These are phyloP conservation scores for Fusarium vanettenii DNA, from an alignment of 2,329 filamentous ascomycete genomes.

Conservation along the genomic window DNA sequence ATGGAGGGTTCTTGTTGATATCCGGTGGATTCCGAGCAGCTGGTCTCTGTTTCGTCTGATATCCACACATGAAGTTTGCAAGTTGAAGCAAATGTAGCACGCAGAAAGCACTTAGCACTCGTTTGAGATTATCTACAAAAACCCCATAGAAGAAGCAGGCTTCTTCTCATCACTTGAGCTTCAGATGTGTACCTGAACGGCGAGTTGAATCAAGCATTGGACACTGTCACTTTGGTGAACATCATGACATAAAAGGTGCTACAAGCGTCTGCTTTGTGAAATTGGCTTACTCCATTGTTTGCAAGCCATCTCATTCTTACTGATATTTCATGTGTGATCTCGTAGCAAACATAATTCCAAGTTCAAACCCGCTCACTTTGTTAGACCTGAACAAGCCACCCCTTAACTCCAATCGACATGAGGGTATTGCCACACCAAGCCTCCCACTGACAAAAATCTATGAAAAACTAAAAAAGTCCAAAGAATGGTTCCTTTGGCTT, in stretches of 20 bases:
- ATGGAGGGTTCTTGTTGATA: background rate
- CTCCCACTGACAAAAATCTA: background rate
- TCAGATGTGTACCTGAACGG: background rate
- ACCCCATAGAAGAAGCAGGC: background rate
- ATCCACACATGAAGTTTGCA: background rate
- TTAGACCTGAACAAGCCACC: background rate
- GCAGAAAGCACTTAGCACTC: background rate
- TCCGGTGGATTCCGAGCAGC: background rate
- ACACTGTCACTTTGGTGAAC: background rate
- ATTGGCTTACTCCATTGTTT: background rate
- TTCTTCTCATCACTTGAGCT: background rate
- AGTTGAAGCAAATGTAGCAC: background rate
- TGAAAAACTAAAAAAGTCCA: conserved; percentile 55
- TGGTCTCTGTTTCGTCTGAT: background rate
- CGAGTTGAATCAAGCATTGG: background rate
- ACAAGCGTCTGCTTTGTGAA: background rate
- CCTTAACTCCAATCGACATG: conserved; percentile 15
- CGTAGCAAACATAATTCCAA: background rate
- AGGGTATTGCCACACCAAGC: background rate
- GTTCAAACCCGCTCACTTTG: background rate
- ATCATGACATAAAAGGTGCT: background rate
- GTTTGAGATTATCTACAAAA: background rate
- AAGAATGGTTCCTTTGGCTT: conserved; percentile 48
- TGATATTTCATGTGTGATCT: background rate
- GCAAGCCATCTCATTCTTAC: background rate